Evolutionary conservation across 306 rosid species (phyloP), one percentile per base, ranked within the genome.

Genomic region (Neltuma alba): DNA sequence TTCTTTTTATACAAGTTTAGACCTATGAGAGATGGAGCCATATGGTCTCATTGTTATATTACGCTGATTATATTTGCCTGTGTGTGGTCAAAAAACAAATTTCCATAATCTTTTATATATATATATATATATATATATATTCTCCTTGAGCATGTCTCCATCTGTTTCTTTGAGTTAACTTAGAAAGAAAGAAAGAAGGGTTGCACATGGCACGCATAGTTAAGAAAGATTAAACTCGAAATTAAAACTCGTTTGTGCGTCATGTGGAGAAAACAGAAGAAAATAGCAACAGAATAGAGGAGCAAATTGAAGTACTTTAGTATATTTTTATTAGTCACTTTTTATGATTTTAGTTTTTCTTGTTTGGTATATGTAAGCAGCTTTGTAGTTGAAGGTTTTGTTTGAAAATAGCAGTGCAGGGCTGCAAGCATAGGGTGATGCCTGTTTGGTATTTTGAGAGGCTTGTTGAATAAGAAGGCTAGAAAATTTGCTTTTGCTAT

Each of bases 121-220:
- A n/a, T n/a, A n/a, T n/a, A n/a, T n/a, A n/a, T n/a, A n/a, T n/a
- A n/a, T n/a, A n/a, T 18, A 6, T 8, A 1, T 15, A 2, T 8
- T 31, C 16, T 4, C 61, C 61, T 30, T 52, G n/a, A 52, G 21
- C 64, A 12, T 9, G 64, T 27, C 66, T 31, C n/a, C 20, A 15
- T 62, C 6, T 62, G 68, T 33, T 15, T 31, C 25, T 41, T 41
- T 62, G 9, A 16, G 41, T 33, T n/a, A 62, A 62, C 40, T 62
- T 62, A 28, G 41, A 62, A 62, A 62, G 7, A 9, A 36, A 65
- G 71, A 65, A 65, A 37, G 71, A 65, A 65, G n/a, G 71, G 28
- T 65, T 65, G 47, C n/a, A 47, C 18, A 3, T 65, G 14, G 8
- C 2, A 18, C 71, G 9, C 42, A 2, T 34, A 9, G 47, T 18